Percentiles rank a stretch among this genome's conserved stretches.
phyloP scores from a whole-genome alignment of 768 basidiomycete genomes.

The Suillus sp. region DNA sequence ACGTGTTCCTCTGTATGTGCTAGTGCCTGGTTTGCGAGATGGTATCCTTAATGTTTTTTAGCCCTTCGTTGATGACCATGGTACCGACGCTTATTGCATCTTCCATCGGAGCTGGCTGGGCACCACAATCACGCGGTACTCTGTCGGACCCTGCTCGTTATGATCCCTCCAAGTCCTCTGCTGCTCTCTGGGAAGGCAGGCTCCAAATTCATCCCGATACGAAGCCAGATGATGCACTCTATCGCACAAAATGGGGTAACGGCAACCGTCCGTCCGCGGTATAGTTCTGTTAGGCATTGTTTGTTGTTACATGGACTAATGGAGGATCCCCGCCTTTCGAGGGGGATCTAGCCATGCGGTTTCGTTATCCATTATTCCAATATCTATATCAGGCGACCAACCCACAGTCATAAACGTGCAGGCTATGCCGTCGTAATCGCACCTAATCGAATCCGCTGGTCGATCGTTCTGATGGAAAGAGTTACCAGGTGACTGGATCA shows the following conservation, averaged over 20 bases:
- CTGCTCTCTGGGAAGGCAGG: conserved; percentile 83
- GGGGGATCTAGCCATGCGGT: not conserved
- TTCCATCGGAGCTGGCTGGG: conserved; percentile 70
- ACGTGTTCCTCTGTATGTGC: conserved; percentile 49
- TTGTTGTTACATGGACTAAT: conserved; percentile 3
- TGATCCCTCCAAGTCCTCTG: conserved; percentile 80
- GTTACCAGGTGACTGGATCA: not conserved
- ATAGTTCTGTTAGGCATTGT: not conserved
- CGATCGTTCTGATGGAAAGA: conserved; percentile 10
- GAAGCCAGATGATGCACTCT: conserved; percentile 58
- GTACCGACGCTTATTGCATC: conserved; percentile 73
- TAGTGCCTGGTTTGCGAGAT: conserved; percentile 18
- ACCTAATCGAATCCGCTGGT: not conserved
- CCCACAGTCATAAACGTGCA: not conserved
- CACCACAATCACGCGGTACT: conserved; percentile 54
- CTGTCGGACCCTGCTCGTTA: conserved; percentile 74
- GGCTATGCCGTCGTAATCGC: conserved; percentile 7
- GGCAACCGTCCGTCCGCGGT: conserved; percentile 19
- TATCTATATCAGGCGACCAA: conserved; percentile 6
- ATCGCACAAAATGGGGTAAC: conserved; percentile 35
- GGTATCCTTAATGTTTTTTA: conserved; percentile 38
- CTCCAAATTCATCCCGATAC: conserved; percentile 90
- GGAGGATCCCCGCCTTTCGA: not conserved
- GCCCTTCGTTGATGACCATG: conserved; percentile 75
- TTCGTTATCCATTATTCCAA: conserved; percentile 9